Conservation (phyloP, 768 basidiomycete species). For the Termitomyces sp. region DNA sequence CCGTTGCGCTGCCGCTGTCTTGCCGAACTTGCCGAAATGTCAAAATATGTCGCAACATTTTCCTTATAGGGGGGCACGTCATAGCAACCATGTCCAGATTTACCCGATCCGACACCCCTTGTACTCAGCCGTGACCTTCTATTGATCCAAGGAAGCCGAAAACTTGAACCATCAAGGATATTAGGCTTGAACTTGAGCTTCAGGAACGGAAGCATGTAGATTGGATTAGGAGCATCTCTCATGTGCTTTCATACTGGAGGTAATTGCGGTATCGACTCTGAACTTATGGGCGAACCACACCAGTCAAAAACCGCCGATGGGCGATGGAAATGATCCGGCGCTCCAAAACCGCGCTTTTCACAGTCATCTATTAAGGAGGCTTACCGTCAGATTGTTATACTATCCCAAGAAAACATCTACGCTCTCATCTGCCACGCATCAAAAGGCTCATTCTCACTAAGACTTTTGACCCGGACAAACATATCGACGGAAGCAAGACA, state of each 20-base stretch:
- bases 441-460: not conserved
- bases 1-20: no score
- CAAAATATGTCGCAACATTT: no score
- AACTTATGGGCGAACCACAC: not conserved
- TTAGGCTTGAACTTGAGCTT: no score
- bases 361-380: not conserved
- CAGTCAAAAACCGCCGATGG: not conserved
- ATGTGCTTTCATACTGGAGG: not conserved
- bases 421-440: not conserved
- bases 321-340: not conserved
- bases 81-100: no score
- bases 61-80: no score
- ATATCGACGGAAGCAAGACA: not conserved
- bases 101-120: no score
- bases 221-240: not conserved
- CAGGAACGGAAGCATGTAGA: no score
- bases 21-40: no score
- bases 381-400: not conserved
- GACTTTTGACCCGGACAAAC: not conserved
- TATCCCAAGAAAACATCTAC: not conserved
- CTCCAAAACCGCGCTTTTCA: not conserved
- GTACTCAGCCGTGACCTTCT: no score
- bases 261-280: not conserved
- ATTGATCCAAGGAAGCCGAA: no score
- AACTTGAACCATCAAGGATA: no score